Conservation (phyloP, 176 grass and related monocot genomes). For the Lolium rigidum region DNA sequence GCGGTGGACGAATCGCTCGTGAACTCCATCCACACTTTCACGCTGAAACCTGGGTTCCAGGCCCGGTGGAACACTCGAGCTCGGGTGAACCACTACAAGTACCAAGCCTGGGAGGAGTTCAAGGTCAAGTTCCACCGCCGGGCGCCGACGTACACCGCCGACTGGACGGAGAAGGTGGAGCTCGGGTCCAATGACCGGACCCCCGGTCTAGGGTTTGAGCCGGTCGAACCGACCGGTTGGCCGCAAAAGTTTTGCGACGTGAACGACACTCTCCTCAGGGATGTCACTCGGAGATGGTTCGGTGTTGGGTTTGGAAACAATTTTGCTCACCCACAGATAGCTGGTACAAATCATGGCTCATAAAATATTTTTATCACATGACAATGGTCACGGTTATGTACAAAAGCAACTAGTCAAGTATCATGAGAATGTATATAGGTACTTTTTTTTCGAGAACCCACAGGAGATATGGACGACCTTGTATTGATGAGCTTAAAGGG, state of each 20-base stretch:
- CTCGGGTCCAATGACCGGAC: neutral
- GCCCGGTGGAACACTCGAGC: neutral
- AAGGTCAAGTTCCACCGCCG: neutral
- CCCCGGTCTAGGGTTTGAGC: neutral
- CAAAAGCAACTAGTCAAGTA: too few relatives aligned
- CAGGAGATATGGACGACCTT: too few relatives aligned
- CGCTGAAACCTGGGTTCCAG: neutral
- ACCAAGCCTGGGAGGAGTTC: neutral
- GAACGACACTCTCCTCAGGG: neutral
- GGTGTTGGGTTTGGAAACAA: neutral
- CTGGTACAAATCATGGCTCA: neutral
- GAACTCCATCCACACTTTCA: neutral
- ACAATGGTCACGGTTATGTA: too few relatives aligned
- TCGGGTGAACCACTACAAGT: neutral
- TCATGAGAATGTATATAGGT: too few relatives aligned
- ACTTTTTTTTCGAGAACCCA: too few relatives aligned
- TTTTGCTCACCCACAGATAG: neutral
- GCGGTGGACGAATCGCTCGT: neutral
- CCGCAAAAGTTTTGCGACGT: neutral
- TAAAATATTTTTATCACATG: too few relatives aligned
- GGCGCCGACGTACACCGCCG: neutral
- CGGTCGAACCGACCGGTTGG: neutral
- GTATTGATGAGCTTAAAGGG: too few relatives aligned
- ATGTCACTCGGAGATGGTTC: neutral
- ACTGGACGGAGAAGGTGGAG: neutral